Evolutionary conservation across 345 rosid genomes (phyloP), one percentile per base, ranked within the genome.

Genomic region (Brassica rapa): DNA sequence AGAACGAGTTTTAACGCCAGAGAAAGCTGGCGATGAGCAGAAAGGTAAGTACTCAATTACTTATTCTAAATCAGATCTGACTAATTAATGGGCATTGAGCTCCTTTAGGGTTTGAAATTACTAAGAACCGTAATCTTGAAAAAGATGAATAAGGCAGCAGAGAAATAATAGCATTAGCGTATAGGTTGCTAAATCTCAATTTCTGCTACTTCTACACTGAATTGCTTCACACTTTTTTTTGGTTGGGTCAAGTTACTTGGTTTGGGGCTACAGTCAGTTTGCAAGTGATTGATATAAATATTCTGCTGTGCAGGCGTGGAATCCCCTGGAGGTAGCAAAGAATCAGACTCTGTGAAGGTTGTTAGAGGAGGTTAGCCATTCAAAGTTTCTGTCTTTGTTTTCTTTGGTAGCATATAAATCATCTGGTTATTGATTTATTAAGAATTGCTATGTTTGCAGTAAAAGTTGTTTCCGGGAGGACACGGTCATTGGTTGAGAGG

Each of bases 351-450:
- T 60, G 87, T 95, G 78, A 95, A 84, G 85, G 80, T 88, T 82
- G 92, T 95, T 72, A 89, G 87, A 80, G 99, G 99, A 95, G 99
- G 99, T 95, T 71, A 82, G 92, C 80, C 71, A 66, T 51, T 83
- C 41, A 51, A 24, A 33, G 33, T 70, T 56, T 46, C 53, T 75
- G 25, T 62, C 25, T 4, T 55, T 53, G 55, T 74, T 79, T 65
- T 27, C 11, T 35, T 24, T 70, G 9, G 43, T 41, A 70, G 37
- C 60, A 71, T 43, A 43, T 16, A 9, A 70, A 51, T 71, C 25
- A 21, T 80, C 46, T 74, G 53, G 59, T 66, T 46, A 53, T 78
- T 86, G 30, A 85, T 81, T 61, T 15, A 25, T 67, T 74, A 7
- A 65, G n/a, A 77, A 64, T 70, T 78, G 63, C 33, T 75, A 39